Conservation (phyloP, 495 filamentous ascomycete species). For the Daldinia vernicosa region DNA sequence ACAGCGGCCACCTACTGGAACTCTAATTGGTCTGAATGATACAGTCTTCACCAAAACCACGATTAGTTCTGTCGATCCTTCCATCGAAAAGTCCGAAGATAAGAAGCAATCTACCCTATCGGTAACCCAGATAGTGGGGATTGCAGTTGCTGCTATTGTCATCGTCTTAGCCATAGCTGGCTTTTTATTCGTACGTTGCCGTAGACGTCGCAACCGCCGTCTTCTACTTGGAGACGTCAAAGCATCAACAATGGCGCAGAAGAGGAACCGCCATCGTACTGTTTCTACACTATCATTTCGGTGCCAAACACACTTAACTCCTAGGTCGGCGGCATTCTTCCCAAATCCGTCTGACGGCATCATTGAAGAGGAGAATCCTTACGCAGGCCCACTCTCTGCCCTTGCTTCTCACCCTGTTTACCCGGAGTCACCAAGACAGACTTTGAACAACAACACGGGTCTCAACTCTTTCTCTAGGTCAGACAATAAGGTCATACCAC, state of each 20-base stretch:
- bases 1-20: conserved; percentile 55
- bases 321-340: conserved; percentile 50
- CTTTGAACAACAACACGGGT: neutral
- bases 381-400: conserved; percentile 22
- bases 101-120: conserved; percentile 33
- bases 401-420: conserved; percentile 34
- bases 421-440: conserved; percentile 18
- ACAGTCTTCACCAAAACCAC: conserved; percentile 55
- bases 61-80: conserved; percentile 55
- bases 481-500: conserved; percentile 8
- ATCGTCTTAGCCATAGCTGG: conserved; percentile 47
- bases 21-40: conserved; percentile 54
- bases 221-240: conserved; percentile 44
- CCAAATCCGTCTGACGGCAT: conserved; percentile 33
- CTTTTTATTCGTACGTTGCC: conserved; percentile 49
- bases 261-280: conserved; percentile 42
- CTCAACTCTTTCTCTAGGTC: conserved; percentile 13
- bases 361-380: conserved; percentile 43
- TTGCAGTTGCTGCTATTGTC: conserved; percentile 44
- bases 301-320: conserved; percentile 57
- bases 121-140: conserved; percentile 51
- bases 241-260: conserved; percentile 27
- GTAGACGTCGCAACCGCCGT: conserved; percentile 51
- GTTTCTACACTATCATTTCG: conserved; percentile 58
- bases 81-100: conserved; percentile 19